phyloP scores from a whole-genome alignment of 176 grass and related monocot genomes.

The Aegilops speltoides region DNA sequence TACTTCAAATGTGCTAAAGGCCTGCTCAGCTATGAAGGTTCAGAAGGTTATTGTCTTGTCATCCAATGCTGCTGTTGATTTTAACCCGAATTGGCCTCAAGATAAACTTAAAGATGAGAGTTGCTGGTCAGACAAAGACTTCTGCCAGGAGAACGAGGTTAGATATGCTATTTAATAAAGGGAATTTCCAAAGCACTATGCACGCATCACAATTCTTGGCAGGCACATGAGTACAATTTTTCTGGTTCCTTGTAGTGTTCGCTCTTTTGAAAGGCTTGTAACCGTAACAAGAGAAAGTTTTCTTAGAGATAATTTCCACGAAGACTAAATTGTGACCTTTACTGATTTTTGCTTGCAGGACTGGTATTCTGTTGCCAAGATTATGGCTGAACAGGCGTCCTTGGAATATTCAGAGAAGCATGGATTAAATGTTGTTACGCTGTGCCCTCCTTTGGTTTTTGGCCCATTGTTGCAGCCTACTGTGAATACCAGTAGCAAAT shows the following conservation, averaged over 20 bases:
- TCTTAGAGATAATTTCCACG: background rate
- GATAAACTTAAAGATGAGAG: constrained; percentile 33
- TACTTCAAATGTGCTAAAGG: constrained; percentile 47
- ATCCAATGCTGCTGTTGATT: constrained; percentile 40
- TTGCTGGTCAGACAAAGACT: constrained; percentile 46
- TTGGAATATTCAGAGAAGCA: constrained; percentile 34
- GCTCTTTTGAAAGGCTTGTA: background rate
- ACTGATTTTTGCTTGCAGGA: constrained; percentile 29
- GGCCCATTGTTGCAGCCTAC: constrained; percentile 38
- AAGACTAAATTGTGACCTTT: background rate
- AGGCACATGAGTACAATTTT: background rate
- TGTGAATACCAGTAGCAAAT: constrained; percentile 40
- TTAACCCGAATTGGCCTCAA: constrained; percentile 41
- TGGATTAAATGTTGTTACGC: constrained; percentile 36
- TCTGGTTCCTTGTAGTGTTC: background rate
- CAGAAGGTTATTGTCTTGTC: constrained; percentile 44
- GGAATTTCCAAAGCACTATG: background rate
- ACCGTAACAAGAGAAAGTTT: background rate
- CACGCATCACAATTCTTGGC: background rate
- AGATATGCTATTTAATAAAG: background rate
- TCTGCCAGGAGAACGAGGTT: constrained; percentile 38
- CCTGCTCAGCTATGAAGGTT: constrained; percentile 33
- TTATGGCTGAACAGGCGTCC: constrained; percentile 39
- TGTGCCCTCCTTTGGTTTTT: constrained; percentile 50
- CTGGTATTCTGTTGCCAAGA: constrained; percentile 50